Base-by-base conservation (phyloP, 1,139 yeast species). In the Taphrina pruni region DNA sequence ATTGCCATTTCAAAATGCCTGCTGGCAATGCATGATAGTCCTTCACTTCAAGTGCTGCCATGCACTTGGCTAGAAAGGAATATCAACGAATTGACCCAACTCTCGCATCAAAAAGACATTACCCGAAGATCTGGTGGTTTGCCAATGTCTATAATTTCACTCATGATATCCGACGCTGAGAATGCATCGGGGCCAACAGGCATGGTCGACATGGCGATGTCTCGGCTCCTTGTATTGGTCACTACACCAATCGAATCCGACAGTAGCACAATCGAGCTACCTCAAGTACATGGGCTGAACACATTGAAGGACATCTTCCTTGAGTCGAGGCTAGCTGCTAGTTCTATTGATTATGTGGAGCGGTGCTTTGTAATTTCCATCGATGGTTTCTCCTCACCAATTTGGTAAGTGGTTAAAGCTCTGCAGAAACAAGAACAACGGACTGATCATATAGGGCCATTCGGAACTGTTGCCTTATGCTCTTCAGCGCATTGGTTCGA, bases 201-300 rank as follows among this genome's bases (percentile, higher is more conserved):
- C 21, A 75, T 85, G 48, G 75, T 89, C 52, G 76, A 78, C 1
- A 71, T 76, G 6, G 85, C 95, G 0, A 85, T 90, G 73, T 78
- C 80, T 0, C 76, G 79, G 52, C 79, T 93, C 6, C 66, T 69
- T 3, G 48, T 46, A 20, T 70, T 74, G 45, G 74, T 73, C 12
- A 43, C 52, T 36, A 70, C 77, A 6, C 86, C 88, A 0, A 81
- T 74, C 5, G 80, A 80, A 17, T 79, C 80, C 36, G 84, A 82
- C 14, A 69, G 61, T 43, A 71, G 71, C n/a, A 86, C 83, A 70
- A 81, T 86, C 72, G 96, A 90, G 75, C 81, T 90, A 36, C 94
- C 98, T 0, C 98, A 93, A 76, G 97, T 93, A 0, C 96, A 93
- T 78, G 97, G 97, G 0, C 87, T 90, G 76, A 94, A 94, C 76